Conservation (phyloP, 331 rosid species). For the Quercus phellos region DNA sequence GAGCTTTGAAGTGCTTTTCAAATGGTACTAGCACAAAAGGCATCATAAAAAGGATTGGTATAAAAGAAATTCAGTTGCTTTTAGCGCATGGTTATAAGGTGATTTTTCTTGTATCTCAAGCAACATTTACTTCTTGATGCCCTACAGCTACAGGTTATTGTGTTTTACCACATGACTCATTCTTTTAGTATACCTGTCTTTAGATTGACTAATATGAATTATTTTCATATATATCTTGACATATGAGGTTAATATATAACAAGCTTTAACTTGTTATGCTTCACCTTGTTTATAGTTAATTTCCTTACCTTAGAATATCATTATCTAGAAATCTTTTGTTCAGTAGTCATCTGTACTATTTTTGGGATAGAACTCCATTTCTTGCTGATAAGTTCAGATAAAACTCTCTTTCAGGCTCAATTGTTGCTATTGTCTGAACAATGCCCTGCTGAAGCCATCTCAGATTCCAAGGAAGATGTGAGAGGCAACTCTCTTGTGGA, state of each 20-base stretch:
- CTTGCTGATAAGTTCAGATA: neutral
- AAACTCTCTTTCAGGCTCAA: conserved; percentile 30
- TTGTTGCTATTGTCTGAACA: conserved; percentile 26
- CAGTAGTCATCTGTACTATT: neutral
- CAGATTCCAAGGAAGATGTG: conserved; percentile 29
- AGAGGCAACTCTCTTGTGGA: conserved; percentile 32
- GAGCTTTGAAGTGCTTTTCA: conserved; percentile 69
- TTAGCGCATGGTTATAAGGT: conserved; percentile 92
- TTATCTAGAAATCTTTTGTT: neutral
- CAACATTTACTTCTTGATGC: neutral
- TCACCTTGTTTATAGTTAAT: neutral
- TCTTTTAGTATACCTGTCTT: neutral
- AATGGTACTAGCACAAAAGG: conserved; percentile 49
- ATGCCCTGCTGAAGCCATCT: conserved; percentile 12
- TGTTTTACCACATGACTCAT: neutral
- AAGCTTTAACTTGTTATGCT: neutral
- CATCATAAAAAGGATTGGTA: conserved; percentile 59
- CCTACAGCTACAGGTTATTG: neutral
- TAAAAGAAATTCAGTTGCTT: conserved; percentile 58
- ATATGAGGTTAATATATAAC: neutral
- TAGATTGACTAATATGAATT: neutral
- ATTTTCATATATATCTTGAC: neutral
- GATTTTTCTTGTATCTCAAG: conserved; percentile 18
- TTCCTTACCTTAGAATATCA: neutral
- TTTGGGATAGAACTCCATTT: neutral